A percentile compares a stretch with the other conserved stretches of the same genome.
These are phyloP conservation scores for Arachis stenosperma DNA, from an alignment of 306 rosid species.

Conservation along the genomic window DNA sequence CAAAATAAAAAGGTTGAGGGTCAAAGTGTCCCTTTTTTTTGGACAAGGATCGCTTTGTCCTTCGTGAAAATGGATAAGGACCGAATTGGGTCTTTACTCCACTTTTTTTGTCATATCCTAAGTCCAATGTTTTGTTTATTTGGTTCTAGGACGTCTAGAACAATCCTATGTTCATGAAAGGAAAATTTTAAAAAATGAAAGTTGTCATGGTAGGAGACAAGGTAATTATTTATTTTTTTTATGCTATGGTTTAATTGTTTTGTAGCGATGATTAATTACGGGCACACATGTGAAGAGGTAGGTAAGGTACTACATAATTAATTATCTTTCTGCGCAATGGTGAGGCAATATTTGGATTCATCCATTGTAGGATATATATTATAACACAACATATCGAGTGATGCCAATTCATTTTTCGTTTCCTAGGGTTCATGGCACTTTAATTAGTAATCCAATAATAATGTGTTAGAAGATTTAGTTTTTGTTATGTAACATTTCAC, in stretches of 20 bases:
- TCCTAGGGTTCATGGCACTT: conserved; percentile 17
- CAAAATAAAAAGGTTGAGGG: too few relatives aligned
- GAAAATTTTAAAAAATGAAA: conserved; percentile 15
- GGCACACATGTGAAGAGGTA: conserved; percentile 65
- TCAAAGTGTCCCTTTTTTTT: too few relatives aligned
- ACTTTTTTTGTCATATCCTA: neutral
- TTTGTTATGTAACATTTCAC: too few relatives aligned
- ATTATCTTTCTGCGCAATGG: conserved; percentile 45
- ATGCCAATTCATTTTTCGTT: conserved; percentile 7
- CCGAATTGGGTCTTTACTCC: too few relatives aligned
- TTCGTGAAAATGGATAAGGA: too few relatives aligned
- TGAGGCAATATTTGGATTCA: conserved; percentile 41
- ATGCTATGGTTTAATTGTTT: conserved; percentile 46
- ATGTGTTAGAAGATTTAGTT: neutral
- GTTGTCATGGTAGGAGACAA: conserved; percentile 41
- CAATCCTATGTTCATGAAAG: neutral
- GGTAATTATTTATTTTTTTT: conserved; percentile 37
- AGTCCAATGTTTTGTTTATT: neutral
- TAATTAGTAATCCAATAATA: neutral
- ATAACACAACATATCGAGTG: neutral
- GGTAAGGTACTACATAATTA: conserved; percentile 48
- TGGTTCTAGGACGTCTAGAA: conserved; percentile 8
- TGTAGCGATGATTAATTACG: conserved; percentile 56
- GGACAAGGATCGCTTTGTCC: too few relatives aligned
- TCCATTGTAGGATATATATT: conserved; percentile 2